A percentile compares a stretch with the other conserved stretches of the same genome.
Evolutionary conservation across 2,329 filamentous ascomycete genomes (phyloP).

Genomic region (Aurifilum marmelostoma): DNA sequence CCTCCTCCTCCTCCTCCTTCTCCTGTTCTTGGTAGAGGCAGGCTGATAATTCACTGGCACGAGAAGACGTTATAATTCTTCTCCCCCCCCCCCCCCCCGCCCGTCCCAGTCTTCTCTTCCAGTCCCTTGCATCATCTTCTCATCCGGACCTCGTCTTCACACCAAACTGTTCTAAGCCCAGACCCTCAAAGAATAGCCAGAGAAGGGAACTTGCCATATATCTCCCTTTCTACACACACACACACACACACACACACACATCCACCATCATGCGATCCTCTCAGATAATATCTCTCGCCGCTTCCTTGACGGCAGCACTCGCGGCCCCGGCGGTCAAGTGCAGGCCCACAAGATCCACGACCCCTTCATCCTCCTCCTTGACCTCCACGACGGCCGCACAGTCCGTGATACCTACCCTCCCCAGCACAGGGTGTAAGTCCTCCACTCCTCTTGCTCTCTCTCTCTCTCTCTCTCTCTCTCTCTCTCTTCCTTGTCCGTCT

Average conservation of each 20-base stretch:
- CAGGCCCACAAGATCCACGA: constrained; percentile 19
- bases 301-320: constrained; percentile 20
- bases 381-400: neutral
- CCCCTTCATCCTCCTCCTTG: neutral
- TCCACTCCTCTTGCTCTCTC: too few relatives aligned
- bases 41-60: neutral
- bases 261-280: constrained; percentile 24
- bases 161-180: neutral
- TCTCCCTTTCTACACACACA: neutral
- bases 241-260: neutral
- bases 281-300: constrained; percentile 18
- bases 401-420: constrained; percentile 40
- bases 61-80: neutral
- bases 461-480: neutral
- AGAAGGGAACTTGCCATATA: neutral
- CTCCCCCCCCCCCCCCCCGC: neutral
- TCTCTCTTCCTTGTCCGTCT: too few relatives aligned
- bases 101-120: neutral
- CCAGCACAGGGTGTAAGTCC: constrained; percentile 43
- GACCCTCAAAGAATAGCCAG: neutral
- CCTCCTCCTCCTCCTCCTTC: neutral
- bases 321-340: constrained; percentile 24
- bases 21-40: neutral
- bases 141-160: neutral
- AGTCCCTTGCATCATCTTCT: neutral